Percentiles rank a stretch among this genome's conserved stretches.
Conservation (phyloP, 225 moss, liverwort and hornwort species). For the Straminergon stramineum region DNA sequence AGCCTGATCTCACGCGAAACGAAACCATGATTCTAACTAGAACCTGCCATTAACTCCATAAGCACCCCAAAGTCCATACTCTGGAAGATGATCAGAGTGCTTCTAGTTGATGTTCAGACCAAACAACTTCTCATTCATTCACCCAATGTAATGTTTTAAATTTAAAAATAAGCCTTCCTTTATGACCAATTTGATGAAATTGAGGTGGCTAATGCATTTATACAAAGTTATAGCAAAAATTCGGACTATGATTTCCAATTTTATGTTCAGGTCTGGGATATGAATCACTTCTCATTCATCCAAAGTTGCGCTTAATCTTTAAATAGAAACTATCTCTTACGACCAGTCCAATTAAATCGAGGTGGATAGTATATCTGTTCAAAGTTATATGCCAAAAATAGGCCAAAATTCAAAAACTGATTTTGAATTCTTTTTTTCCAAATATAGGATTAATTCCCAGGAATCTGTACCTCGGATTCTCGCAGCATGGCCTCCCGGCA, state of each 20-base stretch:
- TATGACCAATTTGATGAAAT: neutral
- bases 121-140: neutral
- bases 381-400: too few species aligned
- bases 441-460: neutral
- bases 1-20: neutral
- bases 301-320: neutral
- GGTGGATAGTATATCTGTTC: neutral
- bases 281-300: neutral
- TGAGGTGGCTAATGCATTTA: neutral
- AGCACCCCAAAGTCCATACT: neutral
- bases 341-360: neutral
- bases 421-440: neutral
- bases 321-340: neutral
- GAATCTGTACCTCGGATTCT: conserved; percentile 51
- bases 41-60: neutral
- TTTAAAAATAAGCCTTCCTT: neutral
- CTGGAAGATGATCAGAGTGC: neutral
- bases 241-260: neutral
- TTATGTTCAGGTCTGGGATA: neutral
- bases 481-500: conserved; percentile 50
- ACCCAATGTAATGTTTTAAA: neutral
- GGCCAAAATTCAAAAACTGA: neutral
- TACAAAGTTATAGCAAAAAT: neutral
- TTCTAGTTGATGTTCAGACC: too few species aligned
- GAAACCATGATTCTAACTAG: neutral